Conservation (phyloP, 2,329 filamentous ascomycete genomes). For the Ceratocystis lukuohia region DNA sequence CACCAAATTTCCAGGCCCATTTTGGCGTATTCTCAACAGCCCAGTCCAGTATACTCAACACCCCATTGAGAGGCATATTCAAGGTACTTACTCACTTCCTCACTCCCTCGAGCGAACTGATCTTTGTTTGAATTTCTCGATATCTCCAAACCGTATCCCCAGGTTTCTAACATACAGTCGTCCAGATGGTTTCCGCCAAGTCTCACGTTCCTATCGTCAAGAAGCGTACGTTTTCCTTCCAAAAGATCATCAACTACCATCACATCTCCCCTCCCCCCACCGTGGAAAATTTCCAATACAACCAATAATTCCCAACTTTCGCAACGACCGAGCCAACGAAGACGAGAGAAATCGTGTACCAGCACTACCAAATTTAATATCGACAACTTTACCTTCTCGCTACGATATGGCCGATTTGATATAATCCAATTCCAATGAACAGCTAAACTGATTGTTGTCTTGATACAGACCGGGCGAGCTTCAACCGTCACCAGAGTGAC, state of each 20-base stretch:
- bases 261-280: constrained; percentile 4
- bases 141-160: background rate
- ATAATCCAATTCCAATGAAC: constrained; percentile 6
- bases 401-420: background rate
- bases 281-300: constrained; percentile 9
- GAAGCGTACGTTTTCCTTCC: constrained; percentile 65
- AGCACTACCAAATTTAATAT: background rate
- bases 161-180: constrained; percentile 15
- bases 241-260: constrained; percentile 18
- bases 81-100: constrained; percentile 27
- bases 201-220: constrained; percentile 99
- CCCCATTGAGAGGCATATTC: constrained; percentile 30
- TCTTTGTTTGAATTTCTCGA: constrained; percentile 13
- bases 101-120: constrained; percentile 16
- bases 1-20: constrained; percentile 28
- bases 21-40: constrained; percentile 27
- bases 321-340: background rate
- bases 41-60: constrained; percentile 24
- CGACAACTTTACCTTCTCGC: background rate
- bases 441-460: constrained; percentile 20
- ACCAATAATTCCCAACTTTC: background rate
- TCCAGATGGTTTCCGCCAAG: constrained; percentile 95
- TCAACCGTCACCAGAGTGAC: constrained; percentile 96
- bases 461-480: constrained; percentile 73
- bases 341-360: background rate